Conservation (phyloP, 257 asterid genomes). For the Osmanthus fragrans region DNA sequence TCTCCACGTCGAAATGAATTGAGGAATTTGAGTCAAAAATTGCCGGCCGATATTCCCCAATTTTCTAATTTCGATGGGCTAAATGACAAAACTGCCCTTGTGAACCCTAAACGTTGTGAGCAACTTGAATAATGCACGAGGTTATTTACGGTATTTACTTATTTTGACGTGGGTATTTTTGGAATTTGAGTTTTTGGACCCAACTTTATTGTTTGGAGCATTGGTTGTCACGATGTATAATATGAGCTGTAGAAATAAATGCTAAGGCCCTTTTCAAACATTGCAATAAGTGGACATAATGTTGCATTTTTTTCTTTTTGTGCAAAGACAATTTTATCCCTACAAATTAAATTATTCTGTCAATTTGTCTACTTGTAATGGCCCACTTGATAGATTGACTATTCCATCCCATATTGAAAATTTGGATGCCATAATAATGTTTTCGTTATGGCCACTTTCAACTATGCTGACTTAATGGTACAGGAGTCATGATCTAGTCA, state of each 20-base stretch:
- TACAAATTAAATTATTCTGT: not conserved
- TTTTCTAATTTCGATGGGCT: not conserved
- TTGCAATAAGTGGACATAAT: not conserved
- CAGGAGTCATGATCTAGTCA: not conserved
- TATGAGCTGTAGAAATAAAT: slow-evolving; percentile 15
- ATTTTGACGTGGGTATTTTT: not conserved
- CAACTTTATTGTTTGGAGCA: slow-evolving; percentile 1
- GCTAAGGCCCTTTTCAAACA: slow-evolving; percentile 4
- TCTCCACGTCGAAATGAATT: not conserved
- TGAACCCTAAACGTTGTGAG: not conserved
- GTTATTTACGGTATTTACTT: not conserved
- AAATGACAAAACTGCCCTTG: not conserved
- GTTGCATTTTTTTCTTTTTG: not conserved
- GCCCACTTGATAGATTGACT: not conserved
- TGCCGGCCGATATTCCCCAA: slow-evolving; percentile 1
- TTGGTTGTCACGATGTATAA: not conserved
- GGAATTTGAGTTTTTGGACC: not conserved
- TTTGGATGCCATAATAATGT: not conserved
- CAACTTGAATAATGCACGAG: not conserved
- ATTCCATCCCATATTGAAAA: not conserved
- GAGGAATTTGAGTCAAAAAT: not conserved
- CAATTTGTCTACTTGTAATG: slow-evolving; percentile 21
- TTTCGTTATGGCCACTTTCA: not conserved
- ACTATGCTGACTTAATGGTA: not conserved
- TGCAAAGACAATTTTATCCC: slow-evolving; percentile 29